Conservation (phyloP, 345 rosid genomes). For the Nephelium lappaceum region DNA sequence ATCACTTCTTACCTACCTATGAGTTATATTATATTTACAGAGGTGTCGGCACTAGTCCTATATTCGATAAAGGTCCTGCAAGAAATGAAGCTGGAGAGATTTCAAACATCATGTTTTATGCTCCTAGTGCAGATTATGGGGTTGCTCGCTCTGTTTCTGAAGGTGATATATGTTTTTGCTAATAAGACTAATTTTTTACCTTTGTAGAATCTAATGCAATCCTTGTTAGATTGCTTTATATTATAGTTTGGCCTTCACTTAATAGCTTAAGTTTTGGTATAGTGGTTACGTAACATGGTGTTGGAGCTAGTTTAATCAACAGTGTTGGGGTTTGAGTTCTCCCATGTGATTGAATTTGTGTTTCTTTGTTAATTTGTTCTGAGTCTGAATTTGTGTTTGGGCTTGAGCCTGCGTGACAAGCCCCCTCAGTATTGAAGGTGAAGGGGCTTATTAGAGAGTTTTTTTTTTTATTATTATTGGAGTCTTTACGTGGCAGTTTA, state of each 20-base stretch:
- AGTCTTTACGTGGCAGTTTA: background rate
- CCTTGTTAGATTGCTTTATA: background rate
- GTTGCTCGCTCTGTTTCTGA: constrained; percentile 39
- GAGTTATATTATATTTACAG: constrained; percentile 29
- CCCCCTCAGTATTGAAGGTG: background rate
- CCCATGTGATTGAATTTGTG: background rate
- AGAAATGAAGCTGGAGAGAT: constrained; percentile 26
- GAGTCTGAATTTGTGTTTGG: background rate
- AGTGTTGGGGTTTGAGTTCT: background rate
- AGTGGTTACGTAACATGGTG: background rate
- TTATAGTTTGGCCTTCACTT: background rate
- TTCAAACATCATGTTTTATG: constrained; percentile 30
- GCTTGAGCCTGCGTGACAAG: background rate
- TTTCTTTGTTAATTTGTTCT: background rate
- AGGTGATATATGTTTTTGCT: constrained; percentile 41
- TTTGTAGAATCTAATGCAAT: constrained; percentile 28
- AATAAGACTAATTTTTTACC: constrained; percentile 15
- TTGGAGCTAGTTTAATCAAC: background rate
- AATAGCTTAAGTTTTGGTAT: too few relatives aligned
- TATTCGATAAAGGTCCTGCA: constrained; percentile 24
- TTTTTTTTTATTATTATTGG: background rate
- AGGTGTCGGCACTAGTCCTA: constrained; percentile 22
- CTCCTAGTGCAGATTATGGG: constrained; percentile 31
- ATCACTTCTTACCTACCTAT: background rate
- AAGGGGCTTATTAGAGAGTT: background rate